Conservation (phyloP, 148 eudicot genomes). For the Chenopodium quinoa region DNA sequence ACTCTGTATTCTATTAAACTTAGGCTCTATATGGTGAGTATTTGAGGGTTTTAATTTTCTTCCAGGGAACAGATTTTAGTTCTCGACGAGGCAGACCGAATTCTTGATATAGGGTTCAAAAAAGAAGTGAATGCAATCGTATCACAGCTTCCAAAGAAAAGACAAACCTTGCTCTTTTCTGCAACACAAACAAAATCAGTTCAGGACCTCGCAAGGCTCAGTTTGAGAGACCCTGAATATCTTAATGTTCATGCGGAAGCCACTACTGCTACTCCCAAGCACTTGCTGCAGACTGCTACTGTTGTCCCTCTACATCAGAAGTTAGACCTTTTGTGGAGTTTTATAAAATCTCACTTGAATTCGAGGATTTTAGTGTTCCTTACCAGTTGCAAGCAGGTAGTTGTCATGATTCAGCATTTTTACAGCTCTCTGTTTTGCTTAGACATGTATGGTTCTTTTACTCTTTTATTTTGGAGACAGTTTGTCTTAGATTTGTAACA, state of each 20-base stretch:
- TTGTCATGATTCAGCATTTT: neutral
- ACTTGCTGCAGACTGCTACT: slow-evolving; percentile 66
- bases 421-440: neutral
- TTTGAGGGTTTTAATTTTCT: slow-evolving; percentile 33
- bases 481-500: neutral
- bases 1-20: neutral
- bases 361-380: slow-evolving; percentile 87
- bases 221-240: slow-evolving; percentile 95
- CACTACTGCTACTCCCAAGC: slow-evolving; percentile 68
- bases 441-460: neutral
- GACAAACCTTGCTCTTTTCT: slow-evolving; percentile 87
- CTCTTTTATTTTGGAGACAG: neutral
- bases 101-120: slow-evolving; percentile 88
- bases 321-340: slow-evolving; percentile 89
- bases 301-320: slow-evolving; percentile 78
- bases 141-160: slow-evolving; percentile 72
- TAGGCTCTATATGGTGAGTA: slow-evolving; percentile 15
- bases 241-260: slow-evolving; percentile 88
- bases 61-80: slow-evolving; percentile 73
- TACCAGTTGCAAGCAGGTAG: slow-evolving; percentile 87
- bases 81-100: slow-evolving; percentile 96
- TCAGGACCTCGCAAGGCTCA: slow-evolving; percentile 90
- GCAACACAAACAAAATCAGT: slow-evolving; percentile 96
- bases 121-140: slow-evolving; percentile 71
- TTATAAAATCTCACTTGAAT: slow-evolving; percentile 74